Conservation (phyloP, 345 rosid species). For the Populus nigra region DNA sequence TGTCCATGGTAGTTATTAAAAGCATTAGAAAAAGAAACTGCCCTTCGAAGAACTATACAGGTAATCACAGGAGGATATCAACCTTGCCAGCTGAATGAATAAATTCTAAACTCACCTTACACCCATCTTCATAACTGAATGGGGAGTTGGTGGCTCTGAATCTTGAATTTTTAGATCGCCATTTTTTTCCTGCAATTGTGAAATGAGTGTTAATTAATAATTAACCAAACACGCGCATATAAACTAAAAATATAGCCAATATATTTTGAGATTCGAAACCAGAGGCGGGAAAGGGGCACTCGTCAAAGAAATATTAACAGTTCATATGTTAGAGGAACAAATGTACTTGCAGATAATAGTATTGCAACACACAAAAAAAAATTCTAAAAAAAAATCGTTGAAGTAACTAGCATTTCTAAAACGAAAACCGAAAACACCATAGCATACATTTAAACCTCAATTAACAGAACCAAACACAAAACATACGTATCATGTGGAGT, state of each 20-base stretch:
- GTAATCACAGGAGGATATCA: neutral
- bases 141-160: constrained; percentile 96
- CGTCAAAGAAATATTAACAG: neutral
- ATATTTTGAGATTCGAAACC: neutral
- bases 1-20: constrained; percentile 6
- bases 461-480: neutral
- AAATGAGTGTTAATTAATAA: constrained; percentile 8
- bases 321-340: neutral
- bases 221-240: neutral
- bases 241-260: neutral
- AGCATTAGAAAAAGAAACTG: neutral
- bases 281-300: neutral
- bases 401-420: neutral
- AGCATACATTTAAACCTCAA: neutral
- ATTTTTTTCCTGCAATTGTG: constrained; percentile 69
- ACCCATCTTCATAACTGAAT: constrained; percentile 74
- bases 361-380: neutral
- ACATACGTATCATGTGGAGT: neutral
- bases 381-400: neutral
- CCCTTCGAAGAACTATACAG: neutral
- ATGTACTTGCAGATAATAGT: neutral
- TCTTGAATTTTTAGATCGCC: constrained; percentile 79
- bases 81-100: neutral
- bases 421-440: neutral
- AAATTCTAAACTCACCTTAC: constrained; percentile 53